phyloP scores from a whole-genome alignment of 2,329 filamentous ascomycete species.

The Alternaria burnsii region DNA sequence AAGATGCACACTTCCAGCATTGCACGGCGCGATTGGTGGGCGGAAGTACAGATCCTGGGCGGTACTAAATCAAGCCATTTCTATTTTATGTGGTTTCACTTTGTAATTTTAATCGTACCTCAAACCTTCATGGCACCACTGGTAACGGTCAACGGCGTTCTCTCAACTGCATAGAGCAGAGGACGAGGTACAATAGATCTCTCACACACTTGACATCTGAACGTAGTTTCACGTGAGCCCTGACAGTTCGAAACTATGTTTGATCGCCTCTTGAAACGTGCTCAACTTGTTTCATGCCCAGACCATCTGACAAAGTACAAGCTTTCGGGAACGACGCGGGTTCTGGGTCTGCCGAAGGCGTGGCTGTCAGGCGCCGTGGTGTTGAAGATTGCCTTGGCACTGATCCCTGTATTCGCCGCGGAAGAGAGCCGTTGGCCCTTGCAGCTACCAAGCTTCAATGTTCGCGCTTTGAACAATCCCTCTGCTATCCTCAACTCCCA shows the following conservation, averaged over 20 bases:
- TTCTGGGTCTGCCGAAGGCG: background rate
- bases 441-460: slow-evolving; percentile 17
- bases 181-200: slow-evolving; percentile 4
- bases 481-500: background rate
- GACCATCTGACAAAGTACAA: background rate
- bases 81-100: slow-evolving; percentile 5
- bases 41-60: slow-evolving; percentile 14
- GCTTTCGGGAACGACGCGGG: background rate
- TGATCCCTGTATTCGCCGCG: slow-evolving; percentile 26
- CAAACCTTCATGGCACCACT: background rate
- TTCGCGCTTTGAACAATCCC: slow-evolving; percentile 11
- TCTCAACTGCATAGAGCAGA: slow-evolving; percentile 17
- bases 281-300: background rate
- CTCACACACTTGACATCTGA: background rate
- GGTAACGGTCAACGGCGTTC: slow-evolving; percentile 26
- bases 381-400: slow-evolving; percentile 15
- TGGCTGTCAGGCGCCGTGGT: background rate
- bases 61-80: background rate
- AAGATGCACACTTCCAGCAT: slow-evolving; percentile 31
- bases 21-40: slow-evolving; percentile 32
- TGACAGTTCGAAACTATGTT: slow-evolving; percentile 3
- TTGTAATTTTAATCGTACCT: slow-evolving; percentile 41
- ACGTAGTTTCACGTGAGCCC: background rate
- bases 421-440: slow-evolving; percentile 24
- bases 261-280: background rate